phyloP scores from a whole-genome alignment of 768 basidiomycete genomes.

The Cyclocybe aegerita region DNA sequence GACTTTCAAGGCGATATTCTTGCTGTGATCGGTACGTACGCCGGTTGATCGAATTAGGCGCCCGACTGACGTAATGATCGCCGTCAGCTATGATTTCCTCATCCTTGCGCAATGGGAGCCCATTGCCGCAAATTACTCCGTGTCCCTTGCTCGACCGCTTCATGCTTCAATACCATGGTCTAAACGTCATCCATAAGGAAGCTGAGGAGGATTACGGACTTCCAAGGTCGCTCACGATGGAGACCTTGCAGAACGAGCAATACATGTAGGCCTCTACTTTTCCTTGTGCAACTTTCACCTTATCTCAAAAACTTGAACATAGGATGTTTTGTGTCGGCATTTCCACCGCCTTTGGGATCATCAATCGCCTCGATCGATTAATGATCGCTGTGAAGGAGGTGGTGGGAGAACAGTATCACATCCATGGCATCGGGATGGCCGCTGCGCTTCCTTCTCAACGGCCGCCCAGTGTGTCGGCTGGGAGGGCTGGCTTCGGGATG shows the following conservation, averaged over 20 bases:
- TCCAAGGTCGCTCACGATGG: constrained; percentile 66
- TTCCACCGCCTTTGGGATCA: constrained; percentile 63
- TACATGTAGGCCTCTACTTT: constrained; percentile 57
- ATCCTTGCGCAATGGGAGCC: constrained; percentile 67
- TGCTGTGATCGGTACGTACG: constrained; percentile 70
- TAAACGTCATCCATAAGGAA: constrained; percentile 69
- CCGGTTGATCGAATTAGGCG: background rate
- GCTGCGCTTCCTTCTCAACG: background rate
- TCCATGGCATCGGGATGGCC: constrained; percentile 57
- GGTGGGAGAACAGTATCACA: constrained; percentile 85
- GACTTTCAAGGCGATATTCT: constrained; percentile 85
- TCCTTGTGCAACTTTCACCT: background rate
- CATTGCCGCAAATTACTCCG: constrained; percentile 86
- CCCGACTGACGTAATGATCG: background rate
- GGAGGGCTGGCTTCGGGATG: background rate
- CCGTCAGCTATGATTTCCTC: constrained; percentile 71
- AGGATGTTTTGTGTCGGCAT: constrained; percentile 76
- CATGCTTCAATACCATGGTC: constrained; percentile 48
- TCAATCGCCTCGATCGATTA: constrained; percentile 72
- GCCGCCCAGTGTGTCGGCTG: background rate
- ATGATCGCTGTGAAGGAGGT: constrained; percentile 85
- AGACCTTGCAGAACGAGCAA: constrained; percentile 74
- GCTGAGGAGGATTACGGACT: constrained; percentile 76
- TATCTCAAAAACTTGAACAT: background rate
- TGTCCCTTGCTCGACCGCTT: constrained; percentile 61